phyloP scores from a whole-genome alignment of 2,329 filamentous ascomycete genomes.

The Colletotrichum gigasporum region DNA sequence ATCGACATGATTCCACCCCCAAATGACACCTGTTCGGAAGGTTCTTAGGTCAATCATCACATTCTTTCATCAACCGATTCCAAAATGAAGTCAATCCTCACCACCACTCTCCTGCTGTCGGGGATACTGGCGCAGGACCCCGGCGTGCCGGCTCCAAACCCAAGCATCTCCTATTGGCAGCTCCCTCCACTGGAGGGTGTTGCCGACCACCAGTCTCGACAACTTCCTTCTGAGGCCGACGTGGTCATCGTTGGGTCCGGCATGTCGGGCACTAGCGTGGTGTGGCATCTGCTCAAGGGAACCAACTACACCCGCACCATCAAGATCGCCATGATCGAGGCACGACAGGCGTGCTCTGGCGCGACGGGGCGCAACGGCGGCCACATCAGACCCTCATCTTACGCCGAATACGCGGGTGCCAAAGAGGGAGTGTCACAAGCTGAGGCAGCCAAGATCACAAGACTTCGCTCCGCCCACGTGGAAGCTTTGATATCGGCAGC shows the following conservation, averaged over 20 bases:
- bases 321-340: slow-evolving; percentile 57
- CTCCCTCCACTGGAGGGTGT: slow-evolving; percentile 47
- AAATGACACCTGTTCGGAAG: no score
- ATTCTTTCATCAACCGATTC: no score
- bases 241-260: slow-evolving; percentile 64
- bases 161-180: slow-evolving; percentile 57
- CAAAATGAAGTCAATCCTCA: background rate
- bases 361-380: slow-evolving; percentile 64
- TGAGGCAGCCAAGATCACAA: background rate
- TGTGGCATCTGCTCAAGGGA: slow-evolving; percentile 39
- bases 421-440: background rate
- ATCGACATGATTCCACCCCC: background rate
- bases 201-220: slow-evolving; percentile 29
- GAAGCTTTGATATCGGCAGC: background rate
- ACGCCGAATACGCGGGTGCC: slow-evolving; percentile 32
- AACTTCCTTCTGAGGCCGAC: slow-evolving; percentile 51
- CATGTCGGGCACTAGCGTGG: slow-evolving; percentile 57
- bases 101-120: background rate
- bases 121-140: background rate
- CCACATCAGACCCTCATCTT: slow-evolving; percentile 56
- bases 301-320: background rate
- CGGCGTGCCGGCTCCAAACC: slow-evolving; percentile 45
- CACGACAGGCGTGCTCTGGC: slow-evolving; percentile 57
- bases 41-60: no score
- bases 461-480: background rate